phyloP scores from a whole-genome alignment of 1,284 basidiomycete genomes.

The Pseudozyma tsukubaensis region DNA sequence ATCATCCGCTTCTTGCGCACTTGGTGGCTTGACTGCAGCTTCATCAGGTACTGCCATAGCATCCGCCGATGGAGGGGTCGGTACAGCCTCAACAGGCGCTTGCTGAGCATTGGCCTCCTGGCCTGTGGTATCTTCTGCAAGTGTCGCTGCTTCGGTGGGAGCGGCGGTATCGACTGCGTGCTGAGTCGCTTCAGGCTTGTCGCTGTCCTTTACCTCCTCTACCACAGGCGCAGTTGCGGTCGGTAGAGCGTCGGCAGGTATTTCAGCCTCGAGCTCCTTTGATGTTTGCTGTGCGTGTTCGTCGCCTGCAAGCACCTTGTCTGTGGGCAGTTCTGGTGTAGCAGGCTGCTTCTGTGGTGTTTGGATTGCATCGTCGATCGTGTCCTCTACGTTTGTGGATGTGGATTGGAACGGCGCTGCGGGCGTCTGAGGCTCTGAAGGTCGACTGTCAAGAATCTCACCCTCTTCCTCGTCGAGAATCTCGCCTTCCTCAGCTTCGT shows the following conservation, averaged over 20 bases:
- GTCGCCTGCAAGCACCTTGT: not conserved
- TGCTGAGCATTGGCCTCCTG: constrained; percentile 9
- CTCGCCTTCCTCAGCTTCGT: constrained; percentile 50
- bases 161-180: not conserved
- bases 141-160: not conserved
- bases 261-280: not conserved
- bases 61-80: not conserved
- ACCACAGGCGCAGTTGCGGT: not conserved
- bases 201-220: not conserved
- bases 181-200: not conserved
- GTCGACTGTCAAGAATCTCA: constrained; percentile 31
- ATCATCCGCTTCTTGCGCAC: constrained; percentile 10
- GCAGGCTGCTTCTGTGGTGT: constrained; percentile 18
- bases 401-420: constrained; percentile 8
- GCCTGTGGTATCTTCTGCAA: not conserved
- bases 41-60: not conserved
- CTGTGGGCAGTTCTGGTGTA: constrained; percentile 16
- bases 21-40: not conserved
- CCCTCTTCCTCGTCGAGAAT: constrained; percentile 51
- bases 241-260: not conserved
- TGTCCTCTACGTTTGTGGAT: constrained; percentile 2
- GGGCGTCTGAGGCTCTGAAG: not conserved
- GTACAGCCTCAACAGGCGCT: not conserved
- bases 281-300: not conserved
- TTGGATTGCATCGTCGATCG: constrained; percentile 6